A percentile compares a stretch with the other conserved stretches of the same genome.
phyloP scores from a whole-genome alignment of 768 basidiomycete genomes.

The Xerocomellus amylosporus region DNA sequence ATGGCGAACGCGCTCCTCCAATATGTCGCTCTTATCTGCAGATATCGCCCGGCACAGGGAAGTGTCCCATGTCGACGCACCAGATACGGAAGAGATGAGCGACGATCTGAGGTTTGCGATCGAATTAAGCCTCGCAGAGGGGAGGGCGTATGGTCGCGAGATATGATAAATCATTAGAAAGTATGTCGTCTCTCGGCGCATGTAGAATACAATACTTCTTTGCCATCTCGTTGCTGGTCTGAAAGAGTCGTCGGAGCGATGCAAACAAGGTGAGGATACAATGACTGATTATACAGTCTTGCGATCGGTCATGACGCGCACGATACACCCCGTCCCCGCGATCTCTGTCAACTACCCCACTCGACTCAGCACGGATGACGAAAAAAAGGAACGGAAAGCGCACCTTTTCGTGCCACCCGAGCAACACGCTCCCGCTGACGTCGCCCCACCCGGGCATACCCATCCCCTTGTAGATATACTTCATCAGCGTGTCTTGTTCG shows the following conservation, averaged over 20 bases:
- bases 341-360: slow-evolving; percentile 77
- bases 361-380: background rate
- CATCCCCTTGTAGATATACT: slow-evolving; percentile 98
- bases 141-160: slow-evolving; percentile 4
- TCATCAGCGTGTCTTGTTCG: slow-evolving; percentile 90
- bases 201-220: slow-evolving; percentile 1
- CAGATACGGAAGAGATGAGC: slow-evolving; percentile 45
- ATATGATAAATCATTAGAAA: background rate
- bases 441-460: slow-evolving; percentile 57
- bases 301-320: slow-evolving; percentile 77
- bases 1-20: slow-evolving; percentile 7
- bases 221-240: background rate
- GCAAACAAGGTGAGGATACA: background rate
- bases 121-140: slow-evolving; percentile 67
- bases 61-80: background rate
- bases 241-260: background rate
- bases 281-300: slow-evolving; percentile 42
- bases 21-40: slow-evolving; percentile 15
- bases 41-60: slow-evolving; percentile 9
- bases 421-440: slow-evolving; percentile 60
- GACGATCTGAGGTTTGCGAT: slow-evolving; percentile 64
- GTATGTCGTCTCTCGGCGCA: background rate
- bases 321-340: slow-evolving; percentile 93
- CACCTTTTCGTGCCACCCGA: slow-evolving; percentile 96
- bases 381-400: slow-evolving; percentile 13